Evolutionary conservation across 768 basidiomycete species (phyloP).

Genomic region (Macrolepiota albuminosa): DNA sequence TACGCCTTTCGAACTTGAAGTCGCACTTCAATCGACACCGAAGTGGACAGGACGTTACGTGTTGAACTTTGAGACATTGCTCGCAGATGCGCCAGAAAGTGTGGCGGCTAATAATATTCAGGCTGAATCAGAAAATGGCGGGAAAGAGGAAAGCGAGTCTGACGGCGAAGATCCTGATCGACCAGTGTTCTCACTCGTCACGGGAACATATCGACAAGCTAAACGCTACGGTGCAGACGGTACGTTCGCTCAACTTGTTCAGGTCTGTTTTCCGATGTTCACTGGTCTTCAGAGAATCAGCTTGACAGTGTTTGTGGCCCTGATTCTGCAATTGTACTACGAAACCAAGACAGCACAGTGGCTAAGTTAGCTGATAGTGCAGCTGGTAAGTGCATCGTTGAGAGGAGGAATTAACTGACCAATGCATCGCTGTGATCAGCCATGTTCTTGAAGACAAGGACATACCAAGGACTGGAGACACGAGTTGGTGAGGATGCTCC

Average conservation of each 20-base stretch:
- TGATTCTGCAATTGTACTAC: conserved; percentile 38
- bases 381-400: conserved; percentile 44
- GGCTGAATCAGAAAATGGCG: not conserved
- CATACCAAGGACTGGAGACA: conserved; percentile 78
- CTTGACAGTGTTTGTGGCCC: conserved; percentile 9
- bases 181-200: conserved; percentile 82
- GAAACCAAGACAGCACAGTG: conserved; percentile 62
- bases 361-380: conserved; percentile 58
- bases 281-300: not conserved
- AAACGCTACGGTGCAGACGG: conserved; percentile 55
- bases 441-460: conserved; percentile 67
- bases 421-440: conserved; percentile 31
- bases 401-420: not conserved
- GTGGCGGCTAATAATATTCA: not conserved
- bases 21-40: conserved; percentile 68
- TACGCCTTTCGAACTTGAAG: conserved; percentile 86
- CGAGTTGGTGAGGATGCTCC: conserved; percentile 76
- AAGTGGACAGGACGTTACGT: conserved; percentile 77
- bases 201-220: conserved; percentile 79
- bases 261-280: not conserved
- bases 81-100: conserved; percentile 28
- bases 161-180: conserved; percentile 49
- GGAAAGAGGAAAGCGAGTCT: conserved; percentile 15
- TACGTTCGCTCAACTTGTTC: not conserved
- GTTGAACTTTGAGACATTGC: conserved; percentile 65